These are phyloP conservation scores for Daldinia vernicosa DNA, from an alignment of 495 filamentous ascomycete genomes.

Conservation along the genomic window DNA sequence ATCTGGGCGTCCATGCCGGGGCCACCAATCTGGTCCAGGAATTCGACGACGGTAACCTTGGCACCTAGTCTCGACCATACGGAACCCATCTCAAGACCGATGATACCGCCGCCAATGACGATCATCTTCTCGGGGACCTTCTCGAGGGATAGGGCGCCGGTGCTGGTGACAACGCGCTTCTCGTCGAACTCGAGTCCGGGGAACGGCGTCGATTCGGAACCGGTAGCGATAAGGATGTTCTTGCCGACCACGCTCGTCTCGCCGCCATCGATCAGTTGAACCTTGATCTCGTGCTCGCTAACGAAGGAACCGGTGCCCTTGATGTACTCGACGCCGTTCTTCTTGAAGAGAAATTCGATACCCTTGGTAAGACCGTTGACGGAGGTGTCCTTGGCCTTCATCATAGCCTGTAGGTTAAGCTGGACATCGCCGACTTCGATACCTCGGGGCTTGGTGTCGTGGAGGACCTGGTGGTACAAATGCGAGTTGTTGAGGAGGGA, in stretches of 20 bases:
- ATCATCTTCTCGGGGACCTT: slow-evolving; percentile 97
- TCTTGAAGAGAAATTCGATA: slow-evolving; percentile 97
- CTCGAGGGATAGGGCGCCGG: slow-evolving; percentile 86
- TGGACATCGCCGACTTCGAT: slow-evolving; percentile 95
- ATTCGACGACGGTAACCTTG: slow-evolving; percentile 97
- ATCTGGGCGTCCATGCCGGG: slow-evolving; percentile 98
- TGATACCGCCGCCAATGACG: slow-evolving; percentile 98
- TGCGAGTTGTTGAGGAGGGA: slow-evolving; percentile 99
- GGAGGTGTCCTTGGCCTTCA: slow-evolving; percentile 96
- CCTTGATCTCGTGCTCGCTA: slow-evolving; percentile 90
- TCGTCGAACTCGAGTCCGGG: slow-evolving; percentile 95
- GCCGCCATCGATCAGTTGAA: slow-evolving; percentile 88
- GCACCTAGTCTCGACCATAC: slow-evolving; percentile 94
- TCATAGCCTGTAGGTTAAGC: slow-evolving; percentile 92
- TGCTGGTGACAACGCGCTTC: slow-evolving; percentile 95
- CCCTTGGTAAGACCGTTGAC: slow-evolving; percentile 93
- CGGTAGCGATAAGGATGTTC: slow-evolving; percentile 98
- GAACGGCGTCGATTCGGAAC: slow-evolving; percentile 93
- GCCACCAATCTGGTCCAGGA: slow-evolving; percentile 93
- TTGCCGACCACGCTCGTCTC: slow-evolving; percentile 84
- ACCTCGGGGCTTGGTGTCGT: slow-evolving; percentile 96
- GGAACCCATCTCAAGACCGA: slow-evolving; percentile 98
- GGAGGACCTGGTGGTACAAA: slow-evolving; percentile 95
- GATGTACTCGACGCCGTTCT: slow-evolving; percentile 97
- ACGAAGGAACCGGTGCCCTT: slow-evolving; percentile 89